Conservation (phyloP, 768 basidiomycete species). For the Phylloporus sp. region DNA sequence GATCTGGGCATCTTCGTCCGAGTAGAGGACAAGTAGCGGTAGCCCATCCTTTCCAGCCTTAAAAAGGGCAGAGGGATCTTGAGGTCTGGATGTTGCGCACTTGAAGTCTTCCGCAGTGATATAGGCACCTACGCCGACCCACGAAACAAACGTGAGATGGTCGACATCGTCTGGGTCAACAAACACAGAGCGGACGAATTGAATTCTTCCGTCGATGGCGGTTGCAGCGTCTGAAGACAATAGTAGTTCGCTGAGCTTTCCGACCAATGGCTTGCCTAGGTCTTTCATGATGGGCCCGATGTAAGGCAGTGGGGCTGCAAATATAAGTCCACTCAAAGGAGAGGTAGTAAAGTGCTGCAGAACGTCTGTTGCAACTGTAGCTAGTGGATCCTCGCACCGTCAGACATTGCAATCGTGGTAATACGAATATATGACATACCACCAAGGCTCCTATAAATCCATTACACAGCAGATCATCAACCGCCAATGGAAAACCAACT, state of each 20-base stretch:
- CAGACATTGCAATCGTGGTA: not conserved
- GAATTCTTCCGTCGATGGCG: not conserved
- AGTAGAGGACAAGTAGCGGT: not conserved
- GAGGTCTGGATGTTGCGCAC: not conserved
- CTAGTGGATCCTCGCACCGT: not conserved
- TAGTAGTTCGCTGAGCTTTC: not conserved
- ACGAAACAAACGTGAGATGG: constrained; percentile 3
- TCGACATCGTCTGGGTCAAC: constrained; percentile 3
- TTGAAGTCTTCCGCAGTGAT: not conserved
- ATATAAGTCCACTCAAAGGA: constrained; percentile 4
- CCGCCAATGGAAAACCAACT: not conserved
- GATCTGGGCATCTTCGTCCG: constrained; percentile 1
- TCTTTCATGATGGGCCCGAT: constrained; percentile 5
- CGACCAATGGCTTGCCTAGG: constrained; percentile 1
- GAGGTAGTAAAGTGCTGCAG: not conserved
- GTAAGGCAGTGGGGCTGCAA: constrained; percentile 6
- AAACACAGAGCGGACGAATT: constrained; percentile 4
- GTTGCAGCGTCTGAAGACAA: not conserved
- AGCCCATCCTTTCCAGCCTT: not conserved
- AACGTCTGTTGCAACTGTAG: constrained; percentile 1
- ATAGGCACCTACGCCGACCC: not conserved
- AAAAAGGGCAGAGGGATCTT: not conserved
- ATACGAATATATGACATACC: not conserved
- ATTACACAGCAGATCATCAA: not conserved
- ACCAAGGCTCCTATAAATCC: constrained; percentile 4